These are phyloP conservation scores for Colletotrichum sp. DNA, from an alignment of 2,329 filamentous ascomycete species.

Conservation along the genomic window DNA sequence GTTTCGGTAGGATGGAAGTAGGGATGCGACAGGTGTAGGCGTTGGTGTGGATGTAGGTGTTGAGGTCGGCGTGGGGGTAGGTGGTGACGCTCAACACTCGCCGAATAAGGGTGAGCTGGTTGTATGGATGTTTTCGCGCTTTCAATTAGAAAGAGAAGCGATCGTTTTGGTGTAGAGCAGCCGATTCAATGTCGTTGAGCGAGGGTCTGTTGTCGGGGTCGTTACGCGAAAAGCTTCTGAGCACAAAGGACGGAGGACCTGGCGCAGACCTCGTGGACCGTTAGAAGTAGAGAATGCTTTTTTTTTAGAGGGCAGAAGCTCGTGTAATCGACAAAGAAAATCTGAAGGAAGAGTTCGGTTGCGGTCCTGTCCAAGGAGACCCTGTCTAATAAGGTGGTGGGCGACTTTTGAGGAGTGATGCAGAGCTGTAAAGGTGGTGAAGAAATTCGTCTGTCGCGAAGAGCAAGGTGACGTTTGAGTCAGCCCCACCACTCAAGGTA, in stretches of 20 bases:
- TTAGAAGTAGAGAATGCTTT: background rate
- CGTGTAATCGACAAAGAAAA: background rate
- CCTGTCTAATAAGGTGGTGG: background rate
- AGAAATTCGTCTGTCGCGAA: constrained; percentile 21
- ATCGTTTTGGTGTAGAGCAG: background rate
- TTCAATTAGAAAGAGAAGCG: background rate
- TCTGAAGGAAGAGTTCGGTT: background rate
- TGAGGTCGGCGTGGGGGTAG: background rate
- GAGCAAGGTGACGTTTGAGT: constrained; percentile 24
- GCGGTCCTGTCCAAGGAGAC: background rate
- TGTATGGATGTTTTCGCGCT: background rate
- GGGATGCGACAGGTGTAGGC: background rate
- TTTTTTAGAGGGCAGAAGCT: background rate
- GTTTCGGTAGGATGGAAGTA: background rate
- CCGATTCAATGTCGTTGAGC: background rate
- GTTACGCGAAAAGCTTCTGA: background rate
- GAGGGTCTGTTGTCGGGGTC: background rate
- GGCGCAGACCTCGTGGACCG: constrained; percentile 1
- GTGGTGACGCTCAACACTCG: background rate
- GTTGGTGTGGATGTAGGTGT: background rate
- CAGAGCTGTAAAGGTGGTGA: background rate
- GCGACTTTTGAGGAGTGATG: background rate
- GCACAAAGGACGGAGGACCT: background rate
- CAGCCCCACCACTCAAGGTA: constrained; percentile 9
- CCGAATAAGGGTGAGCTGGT: background rate